These are phyloP conservation scores for Phycomyces blakesleeanus DNA, from an alignment of 192 early-diverging fungal genomes.

Conservation along the genomic window DNA sequence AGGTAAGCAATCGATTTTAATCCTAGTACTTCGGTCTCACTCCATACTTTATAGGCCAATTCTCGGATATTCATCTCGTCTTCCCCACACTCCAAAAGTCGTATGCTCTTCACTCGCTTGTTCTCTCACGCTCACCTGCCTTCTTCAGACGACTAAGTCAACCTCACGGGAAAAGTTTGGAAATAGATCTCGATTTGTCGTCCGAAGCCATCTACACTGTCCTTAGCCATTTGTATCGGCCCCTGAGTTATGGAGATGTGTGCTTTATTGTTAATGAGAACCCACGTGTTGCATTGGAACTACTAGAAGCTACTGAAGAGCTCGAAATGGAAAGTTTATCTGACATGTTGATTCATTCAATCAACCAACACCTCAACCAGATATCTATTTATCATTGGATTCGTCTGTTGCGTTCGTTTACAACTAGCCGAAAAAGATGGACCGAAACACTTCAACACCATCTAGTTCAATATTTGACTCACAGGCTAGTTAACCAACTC, in stretches of 20 bases:
- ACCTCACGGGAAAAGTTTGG: conserved; percentile 1
- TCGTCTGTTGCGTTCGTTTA: not conserved
- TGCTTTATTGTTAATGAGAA: conserved; percentile 7
- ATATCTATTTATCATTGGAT: conserved; percentile 10
- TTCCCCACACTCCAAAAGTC: conserved; percentile 15
- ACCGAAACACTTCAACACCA: conserved; percentile 13
- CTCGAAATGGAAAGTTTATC: conserved; percentile 1
- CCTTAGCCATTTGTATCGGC: conserved; percentile 5
- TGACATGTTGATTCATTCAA: not conserved
- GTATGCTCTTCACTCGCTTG: conserved; percentile 15
- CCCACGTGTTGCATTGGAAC: conserved; percentile 15
- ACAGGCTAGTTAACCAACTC: conserved; percentile 2
- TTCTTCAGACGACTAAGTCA: conserved; percentile 14
- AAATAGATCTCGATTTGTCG: conserved; percentile 4
- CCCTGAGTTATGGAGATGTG: conserved; percentile 7
- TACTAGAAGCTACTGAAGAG: conserved; percentile 14
- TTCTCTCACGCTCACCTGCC: conserved; percentile 21
- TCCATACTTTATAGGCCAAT: conserved; percentile 8
- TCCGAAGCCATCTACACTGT: conserved; percentile 17
- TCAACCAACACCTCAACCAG: conserved; percentile 2
- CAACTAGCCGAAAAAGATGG: not conserved
- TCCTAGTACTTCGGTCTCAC: not conserved
- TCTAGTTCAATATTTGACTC: conserved; percentile 13
- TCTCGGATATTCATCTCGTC: conserved; percentile 20
- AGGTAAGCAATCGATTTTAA: not conserved